These are phyloP conservation scores for Plantago coronopus DNA, from an alignment of 305 asterid genomes.

Conservation along the genomic window DNA sequence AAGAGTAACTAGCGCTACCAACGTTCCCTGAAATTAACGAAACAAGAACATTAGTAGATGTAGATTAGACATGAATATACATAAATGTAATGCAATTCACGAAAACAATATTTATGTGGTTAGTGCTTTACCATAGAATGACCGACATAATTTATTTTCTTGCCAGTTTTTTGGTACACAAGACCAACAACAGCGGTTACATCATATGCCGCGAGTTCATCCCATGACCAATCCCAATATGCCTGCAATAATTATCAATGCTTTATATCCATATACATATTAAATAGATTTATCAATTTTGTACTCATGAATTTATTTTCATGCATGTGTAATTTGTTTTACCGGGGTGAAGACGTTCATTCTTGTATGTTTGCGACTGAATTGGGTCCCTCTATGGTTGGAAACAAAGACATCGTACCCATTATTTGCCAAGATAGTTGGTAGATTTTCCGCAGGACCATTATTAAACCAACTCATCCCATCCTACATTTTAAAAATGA, in stretches of 20 bases:
- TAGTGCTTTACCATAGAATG: constrained; percentile 59
- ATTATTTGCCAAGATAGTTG: constrained; percentile 60
- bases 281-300: too few relatives aligned
- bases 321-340: background rate
- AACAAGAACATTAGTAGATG: background rate
- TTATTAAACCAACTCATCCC: constrained; percentile 75
- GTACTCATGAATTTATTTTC: too few relatives aligned
- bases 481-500: constrained; percentile 39
- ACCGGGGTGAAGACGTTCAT: constrained; percentile 47
- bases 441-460: constrained; percentile 52
- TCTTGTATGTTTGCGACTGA: constrained; percentile 46
- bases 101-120: background rate
- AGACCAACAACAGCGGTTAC: constrained; percentile 47
- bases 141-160: constrained; percentile 61
- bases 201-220: constrained; percentile 63
- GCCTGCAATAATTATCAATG: constrained; percentile 25
- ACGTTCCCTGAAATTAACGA: constrained; percentile 55
- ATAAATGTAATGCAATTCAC: background rate
- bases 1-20: constrained; percentile 78
- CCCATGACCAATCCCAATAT: constrained; percentile 93
- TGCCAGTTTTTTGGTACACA: constrained; percentile 47
- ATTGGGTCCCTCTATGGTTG: constrained; percentile 67
- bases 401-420: constrained; percentile 89
- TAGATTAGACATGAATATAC: background rate
- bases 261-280: background rate